Base-by-base conservation (phyloP, 768 basidiomycete genomes). In the Rhizopogon sp. region DNA sequence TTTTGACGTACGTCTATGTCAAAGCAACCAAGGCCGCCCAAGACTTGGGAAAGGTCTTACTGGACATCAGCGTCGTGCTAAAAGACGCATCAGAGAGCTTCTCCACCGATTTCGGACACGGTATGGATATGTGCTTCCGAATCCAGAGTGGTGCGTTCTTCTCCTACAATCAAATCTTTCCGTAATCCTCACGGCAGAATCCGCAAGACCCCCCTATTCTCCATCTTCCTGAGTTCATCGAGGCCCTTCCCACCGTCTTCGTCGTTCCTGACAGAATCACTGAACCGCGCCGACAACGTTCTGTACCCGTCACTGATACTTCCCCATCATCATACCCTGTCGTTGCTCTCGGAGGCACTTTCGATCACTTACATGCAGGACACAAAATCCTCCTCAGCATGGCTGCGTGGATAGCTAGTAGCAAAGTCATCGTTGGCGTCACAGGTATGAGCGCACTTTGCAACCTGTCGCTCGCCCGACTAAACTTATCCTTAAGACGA, bases 351-450 rank as follows among this genome's bases (percentile, higher is more conserved):
- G 96, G 97, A 6, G 97, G 97, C 0, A 98, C 97, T 0, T 98
- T 98, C 70, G 97, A 99, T 71, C 97, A 98, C 68, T 81, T 99
- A 14, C 97, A 99, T 66, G 84, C 93, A 3, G 97, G 96, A 0
- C 97, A 99, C 74, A 97, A 97, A 72, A 95, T 99, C 56, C 81
- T 99, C 29, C 80, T 99, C 10, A 90, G 92, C 64, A 93, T 97
- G 85, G 88, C 83, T 11, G 85, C 90, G 1, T 93, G 88, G 80
- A 84, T 98, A 54, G 78, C 94, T 0, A 66, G 72, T 43, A 69
- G 78, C 58, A 94, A 93, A 69, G 72, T 98, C 63, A 91, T 98
- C 57, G 84, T 98, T 59, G 97, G 97, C 5, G 75, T 98, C 39
- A 90, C 92, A 52, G 88, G 91, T 88, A 55, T 63, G 78, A 61